A percentile compares a stretch with the other conserved stretches of the same genome.
Conservation (phyloP, 106 monocot species). For the Ottelia alismoides region DNA sequence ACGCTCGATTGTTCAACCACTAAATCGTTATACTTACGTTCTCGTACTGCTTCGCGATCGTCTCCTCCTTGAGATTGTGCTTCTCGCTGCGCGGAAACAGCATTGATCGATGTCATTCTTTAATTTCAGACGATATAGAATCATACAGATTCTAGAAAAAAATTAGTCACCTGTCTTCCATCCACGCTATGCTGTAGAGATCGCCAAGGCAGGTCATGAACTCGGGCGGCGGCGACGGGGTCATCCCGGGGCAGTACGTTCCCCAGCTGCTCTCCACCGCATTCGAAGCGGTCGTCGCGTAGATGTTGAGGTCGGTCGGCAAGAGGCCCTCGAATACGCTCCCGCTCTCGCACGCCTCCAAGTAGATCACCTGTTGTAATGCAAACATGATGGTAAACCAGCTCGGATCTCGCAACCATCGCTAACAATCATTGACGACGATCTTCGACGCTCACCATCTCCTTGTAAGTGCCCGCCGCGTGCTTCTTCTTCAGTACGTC, state of each 20-base stretch:
- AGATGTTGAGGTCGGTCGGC: constrained; percentile 64
- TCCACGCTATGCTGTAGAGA: constrained; percentile 83
- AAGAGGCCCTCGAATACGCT: constrained; percentile 84
- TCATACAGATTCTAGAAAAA: too few relatives aligned
- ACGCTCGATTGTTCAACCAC: too few relatives aligned
- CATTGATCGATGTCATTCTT: too few relatives aligned
- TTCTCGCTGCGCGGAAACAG: constrained; percentile 28
- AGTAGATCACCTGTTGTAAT: constrained; percentile 71
- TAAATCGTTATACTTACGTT: too few relatives aligned
- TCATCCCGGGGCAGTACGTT: constrained; percentile 75
- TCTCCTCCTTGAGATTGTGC: constrained; percentile 72
- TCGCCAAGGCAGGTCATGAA: constrained; percentile 77
- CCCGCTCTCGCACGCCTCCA: constrained; percentile 94
- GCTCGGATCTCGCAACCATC: too few relatives aligned
- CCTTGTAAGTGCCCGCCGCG: constrained; percentile 49
- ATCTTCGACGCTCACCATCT: constrained; percentile 90
- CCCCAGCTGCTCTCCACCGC: constrained; percentile 84
- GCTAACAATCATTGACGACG: too few relatives aligned
- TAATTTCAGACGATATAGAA: too few relatives aligned
- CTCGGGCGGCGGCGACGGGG: constrained; percentile 51
- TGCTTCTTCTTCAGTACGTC: constrained; percentile 78
- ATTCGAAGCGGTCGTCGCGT: constrained; percentile 89
- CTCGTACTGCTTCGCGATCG: constrained; percentile 59
- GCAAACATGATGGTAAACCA: too few relatives aligned
- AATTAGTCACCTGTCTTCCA: constrained; percentile 76